Evolutionary conservation across 148 eudicot species (phyloP).

Genomic region (Persicaria tinctoria): DNA sequence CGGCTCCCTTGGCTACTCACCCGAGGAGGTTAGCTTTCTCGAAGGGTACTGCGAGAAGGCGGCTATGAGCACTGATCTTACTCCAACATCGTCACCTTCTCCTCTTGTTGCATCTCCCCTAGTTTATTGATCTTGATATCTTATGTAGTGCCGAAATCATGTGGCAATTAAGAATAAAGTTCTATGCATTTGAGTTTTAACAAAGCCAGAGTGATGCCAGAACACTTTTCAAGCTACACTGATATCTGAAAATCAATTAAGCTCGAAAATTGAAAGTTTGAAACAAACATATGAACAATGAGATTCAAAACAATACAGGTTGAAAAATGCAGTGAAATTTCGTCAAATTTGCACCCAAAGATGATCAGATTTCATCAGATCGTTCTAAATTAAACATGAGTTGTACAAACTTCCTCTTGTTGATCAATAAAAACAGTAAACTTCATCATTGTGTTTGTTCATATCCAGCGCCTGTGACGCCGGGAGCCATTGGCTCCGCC

Average conservation of each 20-base stretch:
- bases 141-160: slow-evolving; percentile 4
- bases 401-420: background rate
- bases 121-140: background rate
- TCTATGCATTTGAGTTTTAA: background rate
- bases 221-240: too few species aligned
- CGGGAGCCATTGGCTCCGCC: slow-evolving; percentile 33
- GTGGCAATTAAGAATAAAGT: background rate
- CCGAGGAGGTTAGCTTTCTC: slow-evolving; percentile 35
- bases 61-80: background rate
- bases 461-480: slow-evolving; percentile 37
- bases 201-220: background rate
- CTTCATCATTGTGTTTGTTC: background rate
- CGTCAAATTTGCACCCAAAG: slow-evolving; percentile 1
- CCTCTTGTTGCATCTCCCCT: background rate
- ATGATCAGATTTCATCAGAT: background rate
- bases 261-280: too few species aligned
- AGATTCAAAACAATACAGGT: background rate
- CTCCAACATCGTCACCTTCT: background rate
- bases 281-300: background rate
- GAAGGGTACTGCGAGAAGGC: slow-evolving; percentile 46
- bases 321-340: background rate
- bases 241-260: too few species aligned
- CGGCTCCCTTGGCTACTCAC: slow-evolving; percentile 33
- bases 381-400: background rate
- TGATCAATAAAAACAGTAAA: background rate